These are phyloP conservation scores for Amesomyces nigricolor DNA, from an alignment of 2,329 filamentous ascomycete genomes.

Conservation along the genomic window DNA sequence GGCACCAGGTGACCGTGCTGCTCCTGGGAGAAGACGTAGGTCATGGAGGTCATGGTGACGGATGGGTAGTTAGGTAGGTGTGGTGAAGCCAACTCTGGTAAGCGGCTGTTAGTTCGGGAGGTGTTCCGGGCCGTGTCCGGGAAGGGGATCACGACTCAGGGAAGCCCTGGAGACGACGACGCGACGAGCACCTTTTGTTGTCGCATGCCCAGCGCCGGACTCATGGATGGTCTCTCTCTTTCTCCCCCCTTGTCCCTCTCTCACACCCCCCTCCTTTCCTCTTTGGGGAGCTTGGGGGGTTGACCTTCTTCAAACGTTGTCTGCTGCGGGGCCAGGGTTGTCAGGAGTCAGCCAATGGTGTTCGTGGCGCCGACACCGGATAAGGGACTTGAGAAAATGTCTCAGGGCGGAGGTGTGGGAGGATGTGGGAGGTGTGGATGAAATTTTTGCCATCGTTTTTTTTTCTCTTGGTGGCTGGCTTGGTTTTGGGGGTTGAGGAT, in stretches of 20 bases:
- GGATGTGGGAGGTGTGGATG: neutral
- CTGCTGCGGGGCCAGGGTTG: slow-evolving; percentile 5
- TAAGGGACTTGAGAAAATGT: slow-evolving; percentile 20
- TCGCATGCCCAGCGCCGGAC: slow-evolving; percentile 14
- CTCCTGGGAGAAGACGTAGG: slow-evolving; percentile 39
- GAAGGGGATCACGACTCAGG: no score
- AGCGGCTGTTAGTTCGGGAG: no score
- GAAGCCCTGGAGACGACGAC: slow-evolving; percentile 2
- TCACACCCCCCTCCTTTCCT: slow-evolving; percentile 9
- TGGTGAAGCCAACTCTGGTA: no score
- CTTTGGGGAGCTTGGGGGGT: neutral
- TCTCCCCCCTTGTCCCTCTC: neutral
- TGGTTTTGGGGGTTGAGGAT: neutral
- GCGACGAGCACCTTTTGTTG: slow-evolving; percentile 7
- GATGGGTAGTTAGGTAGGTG: no score
- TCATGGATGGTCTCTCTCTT: neutral
- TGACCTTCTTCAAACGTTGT: neutral
- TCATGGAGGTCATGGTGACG: slow-evolving; percentile 27
- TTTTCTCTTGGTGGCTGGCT: neutral
- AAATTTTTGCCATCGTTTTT: neutral
- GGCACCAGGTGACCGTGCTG: slow-evolving; percentile 48
- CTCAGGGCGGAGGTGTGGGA: slow-evolving; percentile 11
- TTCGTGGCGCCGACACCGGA: slow-evolving; percentile 16
- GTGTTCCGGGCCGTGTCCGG: no score
- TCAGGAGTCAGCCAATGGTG: slow-evolving; percentile 18